phyloP scores from a whole-genome alignment of 1,139 yeast species.

The Suhomyces anneliseae region DNA sequence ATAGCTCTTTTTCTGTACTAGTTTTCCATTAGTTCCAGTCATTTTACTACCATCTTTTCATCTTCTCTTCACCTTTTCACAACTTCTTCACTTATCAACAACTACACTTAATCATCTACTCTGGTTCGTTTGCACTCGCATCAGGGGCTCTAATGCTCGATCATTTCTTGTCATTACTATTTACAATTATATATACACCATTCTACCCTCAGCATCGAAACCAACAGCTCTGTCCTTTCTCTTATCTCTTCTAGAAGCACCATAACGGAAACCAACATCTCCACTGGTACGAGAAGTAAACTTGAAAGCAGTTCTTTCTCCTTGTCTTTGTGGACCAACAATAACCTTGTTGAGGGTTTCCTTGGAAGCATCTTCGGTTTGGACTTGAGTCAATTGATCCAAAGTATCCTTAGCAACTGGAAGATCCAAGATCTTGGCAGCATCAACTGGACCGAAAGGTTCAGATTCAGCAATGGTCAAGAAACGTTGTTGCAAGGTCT shows the following conservation, averaged over 20 bases:
- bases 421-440: constrained; percentile 79
- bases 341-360: constrained; percentile 35
- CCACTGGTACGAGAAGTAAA: constrained; percentile 81
- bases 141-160: too few species aligned
- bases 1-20: too few species aligned
- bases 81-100: too few species aligned
- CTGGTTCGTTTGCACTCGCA: too few species aligned
- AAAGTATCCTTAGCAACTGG: constrained; percentile 84
- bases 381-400: constrained; percentile 60
- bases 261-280: constrained; percentile 86
- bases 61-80: too few species aligned
- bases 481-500: constrained; percentile 80
- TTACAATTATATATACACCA: constrained; percentile 34
- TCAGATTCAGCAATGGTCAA: constrained; percentile 89
- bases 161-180: constrained; percentile 4
- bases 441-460: constrained; percentile 97
- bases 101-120: too few species aligned
- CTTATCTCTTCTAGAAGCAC: constrained; percentile 85
- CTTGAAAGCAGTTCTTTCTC: constrained; percentile 66
- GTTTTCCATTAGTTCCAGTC: too few species aligned
- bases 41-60: too few species aligned
- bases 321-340: constrained; percentile 50
- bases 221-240: constrained; percentile 82
- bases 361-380: constrained; percentile 29
- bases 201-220: constrained; percentile 70